Percentiles rank a stretch among this genome's conserved stretches.
Conservation (phyloP, 352 stramenopile genomes). For the Saprolegnia diclina region DNA sequence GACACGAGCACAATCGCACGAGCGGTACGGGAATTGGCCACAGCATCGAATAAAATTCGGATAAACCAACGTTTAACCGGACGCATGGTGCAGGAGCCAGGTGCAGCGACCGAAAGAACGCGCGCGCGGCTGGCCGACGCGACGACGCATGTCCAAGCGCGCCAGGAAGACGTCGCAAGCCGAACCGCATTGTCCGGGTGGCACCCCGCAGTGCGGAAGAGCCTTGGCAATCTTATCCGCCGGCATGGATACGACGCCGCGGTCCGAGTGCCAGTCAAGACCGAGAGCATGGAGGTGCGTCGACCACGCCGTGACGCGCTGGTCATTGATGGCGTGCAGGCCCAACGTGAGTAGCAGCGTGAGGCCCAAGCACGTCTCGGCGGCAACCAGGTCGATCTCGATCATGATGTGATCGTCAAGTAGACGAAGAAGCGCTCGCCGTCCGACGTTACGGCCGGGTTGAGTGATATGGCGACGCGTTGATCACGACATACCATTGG, state of each 20-base stretch:
- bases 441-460: background rate
- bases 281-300: background rate
- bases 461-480: background rate
- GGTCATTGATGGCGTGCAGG: background rate
- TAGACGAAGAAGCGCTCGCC: background rate
- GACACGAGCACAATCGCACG: background rate
- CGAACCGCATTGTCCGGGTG: background rate
- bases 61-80: background rate
- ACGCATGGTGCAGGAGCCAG: background rate
- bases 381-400: background rate
- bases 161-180: background rate
- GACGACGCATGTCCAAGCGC: background rate
- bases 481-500: background rate
- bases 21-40: background rate
- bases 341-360: background rate
- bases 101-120: background rate
- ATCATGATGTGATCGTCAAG: background rate
- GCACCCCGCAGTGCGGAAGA: background rate
- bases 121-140: too few relatives aligned
- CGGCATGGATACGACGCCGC: background rate
- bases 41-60: background rate
- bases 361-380: background rate
- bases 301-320: background rate
- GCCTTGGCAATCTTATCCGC: background rate
- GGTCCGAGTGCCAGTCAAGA: background rate